Conservation (phyloP, 2,329 filamentous ascomycete genomes). For the Fusarium guadeloupense region DNA sequence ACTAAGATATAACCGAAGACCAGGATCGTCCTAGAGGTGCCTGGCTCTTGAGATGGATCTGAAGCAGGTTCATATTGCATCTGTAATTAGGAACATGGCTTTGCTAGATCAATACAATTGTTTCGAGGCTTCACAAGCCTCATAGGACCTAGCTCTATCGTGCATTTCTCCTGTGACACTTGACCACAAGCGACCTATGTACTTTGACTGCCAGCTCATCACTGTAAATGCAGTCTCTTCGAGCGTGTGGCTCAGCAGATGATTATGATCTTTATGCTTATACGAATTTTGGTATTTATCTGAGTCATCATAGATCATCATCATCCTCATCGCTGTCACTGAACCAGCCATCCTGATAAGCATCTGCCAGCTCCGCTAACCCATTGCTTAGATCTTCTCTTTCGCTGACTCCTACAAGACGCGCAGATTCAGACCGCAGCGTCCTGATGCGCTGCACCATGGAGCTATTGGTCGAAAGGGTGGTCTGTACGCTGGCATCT, state of each 20-base stretch:
- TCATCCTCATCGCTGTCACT: constrained; percentile 78
- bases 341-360: constrained; percentile 88
- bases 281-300: not conserved
- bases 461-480: constrained; percentile 77
- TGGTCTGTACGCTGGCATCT: constrained; percentile 58
- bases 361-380: constrained; percentile 83
- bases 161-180: not conserved
- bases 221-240: no score
- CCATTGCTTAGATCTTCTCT: constrained; percentile 84
- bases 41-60: constrained; percentile 4
- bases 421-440: constrained; percentile 70
- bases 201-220: not conserved
- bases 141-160: not conserved
- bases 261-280: not conserved
- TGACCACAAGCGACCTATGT: not conserved
- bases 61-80: constrained; percentile 26
- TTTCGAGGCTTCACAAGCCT: constrained; percentile 28
- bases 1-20: constrained; percentile 1
- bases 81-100: constrained; percentile 45
- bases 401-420: constrained; percentile 76
- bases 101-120: constrained; percentile 46
- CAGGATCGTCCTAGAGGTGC: not conserved
- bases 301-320: constrained; percentile 56
- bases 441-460: constrained; percentile 75
- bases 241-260: not conserved